Base-by-base conservation (phyloP, 352 stramenopile species). In the Phytophthora nicotianae region DNA sequence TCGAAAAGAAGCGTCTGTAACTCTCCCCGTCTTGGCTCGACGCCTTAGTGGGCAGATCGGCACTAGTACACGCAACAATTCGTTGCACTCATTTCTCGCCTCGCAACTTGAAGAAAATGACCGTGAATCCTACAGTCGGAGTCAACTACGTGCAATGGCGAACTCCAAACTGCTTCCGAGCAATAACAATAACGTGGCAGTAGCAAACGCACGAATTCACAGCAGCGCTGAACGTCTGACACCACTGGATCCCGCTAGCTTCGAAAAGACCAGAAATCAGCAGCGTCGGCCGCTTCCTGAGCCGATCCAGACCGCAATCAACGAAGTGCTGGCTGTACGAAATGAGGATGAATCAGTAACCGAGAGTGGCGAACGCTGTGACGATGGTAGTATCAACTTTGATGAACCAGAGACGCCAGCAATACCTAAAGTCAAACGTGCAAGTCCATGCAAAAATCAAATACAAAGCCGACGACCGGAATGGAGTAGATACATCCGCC, bases 401-500 rank as follows among this genome's bases (percentile, higher is more conserved):
- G 42, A 72, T 14, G 46, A 58, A 19, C 17, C 37, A 11, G 49
- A 54, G 35, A 62, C 33, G 17, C 32, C 47, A 13, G 20, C 26
- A n/a, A n/a, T 57, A 37, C 20, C 50, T 6, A 55, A 5, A 19
- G 23, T 35, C 5, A 72, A 65, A 33, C 43, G 27, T 20, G n/a
- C 26, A 19, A 68, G 41, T 37, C 46, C 41, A n/a, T 35, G 27
- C 41, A 72, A 72, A 21, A 45, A 13, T 11, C 51, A 60, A 26
- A 6, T 41, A 9, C 32, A 50, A 17, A 55, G 48, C 38, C 58
- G 53, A 17, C 46, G 49, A 21, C 51, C 65, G 2, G 58, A 69
- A 26, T 65, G 52, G 58, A 38, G 23, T 26, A 26, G 52, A 8
- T 69, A 69, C n/a, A 72, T 69, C 20, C 65, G 53, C 46, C 58